Evolutionary conservation across 768 basidiomycete genomes (phyloP).

Genomic region (Russula sp.): DNA sequence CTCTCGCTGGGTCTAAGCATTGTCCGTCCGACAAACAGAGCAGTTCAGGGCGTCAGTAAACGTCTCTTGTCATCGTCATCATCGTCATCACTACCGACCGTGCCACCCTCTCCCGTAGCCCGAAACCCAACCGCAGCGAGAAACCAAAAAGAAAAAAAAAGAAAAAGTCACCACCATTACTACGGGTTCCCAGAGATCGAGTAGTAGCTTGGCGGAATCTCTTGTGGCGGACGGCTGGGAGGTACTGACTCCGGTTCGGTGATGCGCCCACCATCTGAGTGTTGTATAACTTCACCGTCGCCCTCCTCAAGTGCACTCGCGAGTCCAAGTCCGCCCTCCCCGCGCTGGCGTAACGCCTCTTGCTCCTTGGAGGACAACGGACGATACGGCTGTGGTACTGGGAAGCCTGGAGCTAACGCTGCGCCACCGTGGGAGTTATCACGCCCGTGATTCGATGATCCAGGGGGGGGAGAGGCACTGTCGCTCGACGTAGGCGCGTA

Average conservation of each 20-base stretch:
- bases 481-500: conserved; percentile 27
- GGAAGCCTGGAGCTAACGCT: not conserved
- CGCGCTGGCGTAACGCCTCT: conserved; percentile 33
- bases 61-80: not conserved
- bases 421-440: conserved; percentile 3
- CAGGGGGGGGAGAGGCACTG: not conserved
- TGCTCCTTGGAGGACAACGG: conserved; percentile 34
- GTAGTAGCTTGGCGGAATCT: conserved; percentile 30
- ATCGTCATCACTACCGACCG: not conserved
- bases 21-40: not conserved
- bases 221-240: conserved; percentile 26
- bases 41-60: not conserved
- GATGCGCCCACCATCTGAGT: conserved; percentile 35
- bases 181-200: conserved; percentile 2
- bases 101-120: not conserved
- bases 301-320: conserved; percentile 31
- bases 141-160: not conserved
- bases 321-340: conserved; percentile 30
- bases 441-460: not conserved
- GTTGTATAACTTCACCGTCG: conserved; percentile 33
- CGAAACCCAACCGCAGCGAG: not conserved
- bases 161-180: not conserved
- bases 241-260: not conserved
- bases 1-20: not conserved
- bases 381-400: conserved; percentile 22